Evolutionary conservation across 805 yeast species (phyloP).

Genomic region (Wickerhamomyces chaumierensis): DNA sequence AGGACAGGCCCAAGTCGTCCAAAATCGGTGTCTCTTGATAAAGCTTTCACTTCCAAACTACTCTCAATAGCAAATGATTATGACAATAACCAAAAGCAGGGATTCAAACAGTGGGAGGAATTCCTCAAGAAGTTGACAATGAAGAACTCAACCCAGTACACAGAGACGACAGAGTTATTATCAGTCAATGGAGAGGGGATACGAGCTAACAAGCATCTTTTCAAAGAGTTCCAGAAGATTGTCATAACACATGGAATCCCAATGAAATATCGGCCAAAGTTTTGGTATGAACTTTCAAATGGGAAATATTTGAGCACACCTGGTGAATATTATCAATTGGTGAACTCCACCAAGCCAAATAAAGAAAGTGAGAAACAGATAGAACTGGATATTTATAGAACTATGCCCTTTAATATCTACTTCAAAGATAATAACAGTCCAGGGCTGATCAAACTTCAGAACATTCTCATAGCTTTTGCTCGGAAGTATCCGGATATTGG

Average conservation of each 20-base stretch:
- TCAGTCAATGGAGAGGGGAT: slow-evolving; percentile 30
- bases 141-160: slow-evolving; percentile 14
- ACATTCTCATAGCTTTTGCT: slow-evolving; percentile 38
- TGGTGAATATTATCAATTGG: slow-evolving; percentile 31
- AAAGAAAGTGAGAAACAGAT: slow-evolving; percentile 34
- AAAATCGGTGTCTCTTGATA: not conserved
- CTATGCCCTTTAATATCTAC: slow-evolving; percentile 42
- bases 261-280: slow-evolving; percentile 29
- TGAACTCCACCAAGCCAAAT: slow-evolving; percentile 13
- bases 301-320: slow-evolving; percentile 32
- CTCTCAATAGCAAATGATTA: slow-evolving; percentile 27
- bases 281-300: slow-evolving; percentile 48
- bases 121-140: slow-evolving; percentile 25
- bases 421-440: slow-evolving; percentile 41
- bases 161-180: slow-evolving; percentile 22
- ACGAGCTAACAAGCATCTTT: slow-evolving; percentile 12
- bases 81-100: slow-evolving; percentile 29
- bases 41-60: slow-evolving; percentile 8
- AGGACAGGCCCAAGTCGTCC: not conserved
- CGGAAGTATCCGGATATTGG: slow-evolving; percentile 37
- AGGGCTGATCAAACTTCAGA: slow-evolving; percentile 33
- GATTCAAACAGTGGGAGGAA: slow-evolving; percentile 33
- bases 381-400: slow-evolving; percentile 40
- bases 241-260: slow-evolving; percentile 36
- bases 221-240: slow-evolving; percentile 23